These are phyloP conservation scores for Excoecaria cochinchinensis DNA, from an alignment of 345 rosid genomes.

Conservation along the genomic window DNA sequence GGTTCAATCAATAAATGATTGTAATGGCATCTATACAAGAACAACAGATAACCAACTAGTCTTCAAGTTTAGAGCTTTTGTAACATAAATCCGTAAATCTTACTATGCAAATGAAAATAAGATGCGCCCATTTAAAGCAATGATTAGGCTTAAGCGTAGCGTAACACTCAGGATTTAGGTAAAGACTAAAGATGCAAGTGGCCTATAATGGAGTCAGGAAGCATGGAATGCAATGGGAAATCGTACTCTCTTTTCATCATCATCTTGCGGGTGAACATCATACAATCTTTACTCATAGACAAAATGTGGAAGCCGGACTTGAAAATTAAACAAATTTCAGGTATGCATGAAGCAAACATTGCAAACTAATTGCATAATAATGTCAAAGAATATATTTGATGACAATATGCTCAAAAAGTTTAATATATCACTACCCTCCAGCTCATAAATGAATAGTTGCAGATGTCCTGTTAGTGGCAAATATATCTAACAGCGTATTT, in stretches of 20 bases:
- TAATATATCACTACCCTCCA: background rate
- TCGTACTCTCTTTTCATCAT: too few species aligned
- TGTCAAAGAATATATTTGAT: background rate
- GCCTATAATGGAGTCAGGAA: background rate
- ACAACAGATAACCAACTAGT: background rate
- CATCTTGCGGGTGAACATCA: background rate
- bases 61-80: background rate
- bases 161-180: background rate
- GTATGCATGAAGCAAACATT: background rate
- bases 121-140: background rate
- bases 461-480: background rate
- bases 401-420: background rate
- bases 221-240: background rate
- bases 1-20: background rate
- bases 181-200: background rate
- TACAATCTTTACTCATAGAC: background rate
- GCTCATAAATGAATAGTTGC: background rate
- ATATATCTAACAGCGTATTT: background rate
- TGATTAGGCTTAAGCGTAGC: background rate
- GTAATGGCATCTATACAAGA: background rate
- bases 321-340: background rate
- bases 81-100: too few species aligned
- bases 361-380: background rate
- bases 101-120: background rate
- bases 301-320: background rate